Percentiles rank a stretch among this genome's conserved stretches.
phyloP scores from a whole-genome alignment of 2,329 filamentous ascomycete genomes.

The Fusarium illudens region DNA sequence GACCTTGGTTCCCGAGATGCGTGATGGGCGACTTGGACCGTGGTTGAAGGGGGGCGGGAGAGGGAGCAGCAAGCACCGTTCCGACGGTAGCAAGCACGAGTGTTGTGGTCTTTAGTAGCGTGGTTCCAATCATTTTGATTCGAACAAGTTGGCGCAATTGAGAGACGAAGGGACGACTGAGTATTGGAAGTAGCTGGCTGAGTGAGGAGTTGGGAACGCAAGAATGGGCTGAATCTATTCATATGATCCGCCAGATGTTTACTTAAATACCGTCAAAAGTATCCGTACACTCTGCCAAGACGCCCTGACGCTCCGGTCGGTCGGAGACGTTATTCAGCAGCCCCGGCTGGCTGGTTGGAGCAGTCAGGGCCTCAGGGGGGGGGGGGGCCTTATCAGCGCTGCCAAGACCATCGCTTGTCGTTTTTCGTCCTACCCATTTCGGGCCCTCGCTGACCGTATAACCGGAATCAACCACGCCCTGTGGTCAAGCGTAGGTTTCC shows the following conservation, averaged over 20 bases:
- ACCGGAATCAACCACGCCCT: neutral
- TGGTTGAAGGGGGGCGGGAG: neutral
- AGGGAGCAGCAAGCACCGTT: neutral
- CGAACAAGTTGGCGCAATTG: neutral
- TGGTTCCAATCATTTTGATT: neutral
- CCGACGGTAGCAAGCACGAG: neutral
- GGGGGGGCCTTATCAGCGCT: neutral
- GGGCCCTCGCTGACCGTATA: neutral
- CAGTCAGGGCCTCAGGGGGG: too few relatives aligned
- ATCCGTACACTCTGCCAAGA: neutral
- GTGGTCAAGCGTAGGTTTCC: neutral
- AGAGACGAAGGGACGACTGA: neutral
- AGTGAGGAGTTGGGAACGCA: neutral
- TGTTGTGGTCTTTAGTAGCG: neutral
- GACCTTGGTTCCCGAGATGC: neutral
- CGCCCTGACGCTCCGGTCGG: neutral
- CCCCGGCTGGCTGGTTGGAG: neutral
- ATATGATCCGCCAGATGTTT: neutral
- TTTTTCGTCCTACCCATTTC: neutral
- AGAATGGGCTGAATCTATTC: neutral
- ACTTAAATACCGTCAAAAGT: neutral
- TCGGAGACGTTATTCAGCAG: neutral
- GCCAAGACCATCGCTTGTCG: neutral
- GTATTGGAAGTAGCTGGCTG: neutral
- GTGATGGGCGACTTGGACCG: neutral